Evolutionary conservation across 192 early-diverging fungal genomes (phyloP).

Genomic region (Podila minutissima): DNA sequence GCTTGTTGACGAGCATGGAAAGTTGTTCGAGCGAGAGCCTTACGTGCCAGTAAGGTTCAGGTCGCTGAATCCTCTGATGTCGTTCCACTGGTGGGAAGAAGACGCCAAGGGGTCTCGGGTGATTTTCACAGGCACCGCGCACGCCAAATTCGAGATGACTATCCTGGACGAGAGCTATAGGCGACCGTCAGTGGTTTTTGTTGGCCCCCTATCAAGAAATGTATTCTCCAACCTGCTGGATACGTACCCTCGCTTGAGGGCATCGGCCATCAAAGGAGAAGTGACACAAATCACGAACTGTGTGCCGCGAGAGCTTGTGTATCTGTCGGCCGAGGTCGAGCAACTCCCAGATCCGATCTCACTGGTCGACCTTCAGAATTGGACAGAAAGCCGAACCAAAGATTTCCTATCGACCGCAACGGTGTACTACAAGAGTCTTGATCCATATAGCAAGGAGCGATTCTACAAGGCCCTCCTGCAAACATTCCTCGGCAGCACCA

Average conservation of each 20-base stretch:
- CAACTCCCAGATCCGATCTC: conserved; percentile 9
- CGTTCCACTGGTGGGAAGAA: conserved; percentile 32
- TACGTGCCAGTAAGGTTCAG: conserved; percentile 8
- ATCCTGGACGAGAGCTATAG: conserved; percentile 22
- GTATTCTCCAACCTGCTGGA: conserved; percentile 21
- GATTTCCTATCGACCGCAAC: too few relatives aligned
- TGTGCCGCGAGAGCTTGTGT: conserved; percentile 40
- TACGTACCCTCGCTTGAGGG: conserved; percentile 11
- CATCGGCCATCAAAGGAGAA: conserved; percentile 9
- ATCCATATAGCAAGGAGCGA: too few relatives aligned
- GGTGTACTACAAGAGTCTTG: too few relatives aligned
- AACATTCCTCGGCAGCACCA: too few relatives aligned
- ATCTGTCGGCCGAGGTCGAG: conserved; percentile 10
- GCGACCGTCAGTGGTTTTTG: conserved; percentile 15
- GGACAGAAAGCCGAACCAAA: background rate
- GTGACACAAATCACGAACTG: conserved; percentile 29
- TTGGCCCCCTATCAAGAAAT: conserved; percentile 21
- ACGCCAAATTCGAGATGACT: conserved; percentile 34
- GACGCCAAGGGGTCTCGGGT: conserved; percentile 25
- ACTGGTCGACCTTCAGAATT: conserved; percentile 9
- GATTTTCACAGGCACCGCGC: conserved; percentile 34
- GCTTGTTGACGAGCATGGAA: conserved; percentile 47
- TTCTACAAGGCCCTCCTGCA: too few relatives aligned
- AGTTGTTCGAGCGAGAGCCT: conserved; percentile 26
- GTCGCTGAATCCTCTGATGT: conserved; percentile 24